Base-by-base conservation (phyloP, 768 basidiomycete species). In the Russula earlei region DNA sequence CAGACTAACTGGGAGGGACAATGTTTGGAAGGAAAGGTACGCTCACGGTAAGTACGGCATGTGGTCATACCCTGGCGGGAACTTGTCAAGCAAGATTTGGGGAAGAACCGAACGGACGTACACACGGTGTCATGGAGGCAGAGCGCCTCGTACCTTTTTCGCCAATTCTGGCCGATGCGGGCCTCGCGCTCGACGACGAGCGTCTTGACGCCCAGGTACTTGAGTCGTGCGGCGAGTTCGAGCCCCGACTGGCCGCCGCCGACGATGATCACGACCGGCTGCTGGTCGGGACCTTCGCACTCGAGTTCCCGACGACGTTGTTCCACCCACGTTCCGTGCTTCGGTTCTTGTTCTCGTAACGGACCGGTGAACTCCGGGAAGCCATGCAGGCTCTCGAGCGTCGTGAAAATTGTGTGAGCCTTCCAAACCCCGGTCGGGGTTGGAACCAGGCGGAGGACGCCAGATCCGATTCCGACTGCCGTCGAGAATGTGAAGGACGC, bases 51-150 rank as follows among this genome's bases (percentile, higher is more conserved):
- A 36, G 34, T 70, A 81, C 7, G 83, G 80, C 67, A 84, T 71
- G 59, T 82, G 77, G 55, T 77, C 75, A 48, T 71, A 76, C 75
- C 76, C 77, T 79, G 10, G 22, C 15, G n/a, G 1, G 10, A 49
- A 54, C n/a, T 15, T 52, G 40, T 27, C 24, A 20, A 15, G 42
- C 33, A 19, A 40, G 62, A 40, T 45, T 43, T 36, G 57, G 34
- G 54, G 11, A 63, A 64, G 20, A 47, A 29, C 5, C 5, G 22
- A 31, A 29, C 17, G 7, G 15, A 75, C 82, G 72, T 63, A 82
- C 83, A 84, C 55, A 84, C 79, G 22, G 81, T 76, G 65, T 83
- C 81, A 63, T 87, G 84, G 27, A 86, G 67, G 47, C 81, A 83
- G 37, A 86, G 68, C 10, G 82, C 76, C 52, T 84, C 77, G 65